Evolutionary conservation across 331 rosid species (phyloP).

Genomic region (Quercus tomentella): DNA sequence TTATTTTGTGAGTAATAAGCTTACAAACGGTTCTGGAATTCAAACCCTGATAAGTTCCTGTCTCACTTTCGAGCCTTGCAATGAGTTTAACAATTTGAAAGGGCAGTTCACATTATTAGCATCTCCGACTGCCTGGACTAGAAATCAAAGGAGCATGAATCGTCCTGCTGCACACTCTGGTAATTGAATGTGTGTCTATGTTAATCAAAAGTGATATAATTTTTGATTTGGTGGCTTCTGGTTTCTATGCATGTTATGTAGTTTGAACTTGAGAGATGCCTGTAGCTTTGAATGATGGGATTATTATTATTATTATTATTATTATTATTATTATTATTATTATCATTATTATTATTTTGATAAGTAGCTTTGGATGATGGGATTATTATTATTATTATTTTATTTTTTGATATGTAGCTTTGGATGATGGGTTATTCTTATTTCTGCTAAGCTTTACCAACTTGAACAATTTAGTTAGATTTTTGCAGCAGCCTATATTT

Average conservation of each 20-base stretch:
- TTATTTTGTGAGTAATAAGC: constrained; percentile 33
- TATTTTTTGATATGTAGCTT: neutral
- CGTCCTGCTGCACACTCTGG: constrained; percentile 44
- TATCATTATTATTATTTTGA: too few relatives aligned
- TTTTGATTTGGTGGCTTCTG: neutral
- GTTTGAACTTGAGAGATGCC: neutral
- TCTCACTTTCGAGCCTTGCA: constrained; percentile 57
- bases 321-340: too few relatives aligned
- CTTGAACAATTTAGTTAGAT: too few relatives aligned
- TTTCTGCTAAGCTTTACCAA: too few relatives aligned
- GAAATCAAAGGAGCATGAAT: constrained; percentile 44
- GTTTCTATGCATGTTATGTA: neutral
- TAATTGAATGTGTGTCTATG: constrained; percentile 10
- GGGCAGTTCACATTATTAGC: constrained; percentile 42
- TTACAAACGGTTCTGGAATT: constrained; percentile 65
- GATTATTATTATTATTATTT: too few relatives aligned
- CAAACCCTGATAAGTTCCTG: constrained; percentile 54
- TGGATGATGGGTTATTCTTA: too few relatives aligned
- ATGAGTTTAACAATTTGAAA: constrained; percentile 36
- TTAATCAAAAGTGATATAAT: neutral
- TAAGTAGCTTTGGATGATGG: too few relatives aligned
- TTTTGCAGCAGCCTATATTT: neutral
- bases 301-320: too few relatives aligned
- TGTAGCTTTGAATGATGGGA: neutral
- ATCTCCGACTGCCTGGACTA: constrained; percentile 42